Base-by-base conservation (phyloP, 129 eudicot species). In the Mikania micrantha region DNA sequence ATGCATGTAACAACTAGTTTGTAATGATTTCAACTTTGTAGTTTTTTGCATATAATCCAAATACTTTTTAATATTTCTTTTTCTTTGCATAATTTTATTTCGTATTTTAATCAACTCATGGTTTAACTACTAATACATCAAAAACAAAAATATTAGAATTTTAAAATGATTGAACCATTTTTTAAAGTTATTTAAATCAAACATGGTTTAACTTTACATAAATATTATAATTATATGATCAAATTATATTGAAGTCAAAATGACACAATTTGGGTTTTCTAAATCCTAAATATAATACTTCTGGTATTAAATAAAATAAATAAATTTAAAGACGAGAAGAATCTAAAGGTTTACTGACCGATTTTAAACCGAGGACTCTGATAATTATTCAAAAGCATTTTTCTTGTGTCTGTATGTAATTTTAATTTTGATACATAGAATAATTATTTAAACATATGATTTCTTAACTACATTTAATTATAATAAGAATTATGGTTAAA, bases 11-110 rank as follows among this genome's bases (percentile, higher is more conserved):
- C 80, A 49, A 59, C 40, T 38, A 59, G 56, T 15, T 32, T 60
- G 32, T 40, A 39, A 76, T 68, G 17, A 54, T 76, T 48, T 69
- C 45, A 68, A 48, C 56, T 69, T 29, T 60, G 80, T 68, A 68
- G 50, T 60, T 75, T 76, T 76, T 76, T 68, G 44, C 56, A 47
- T 24, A 34, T 17, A 32, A 7, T 50, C 57, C 71, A 49, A 73
- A 73, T 22, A 4, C 11, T 5, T 7, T 50, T 52, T 25, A 16
- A n/a, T 0, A 16, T 52, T 69, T 12, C 44, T 54, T 44, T 17
- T 22, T 17, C 1, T 10, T 21, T 47, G 38, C 8, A 28, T 40
- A 64, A 47, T 31, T 28, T 21, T 16, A 20, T 7, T n/a, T 2
- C 34, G 56, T 64, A 57, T 49, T 48, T 35, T 60, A 67, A 42